Percentiles rank a stretch among this genome's conserved stretches.
phyloP scores from a whole-genome alignment of 1,139 yeast species.

The Scheffersomyces lignicola region DNA sequence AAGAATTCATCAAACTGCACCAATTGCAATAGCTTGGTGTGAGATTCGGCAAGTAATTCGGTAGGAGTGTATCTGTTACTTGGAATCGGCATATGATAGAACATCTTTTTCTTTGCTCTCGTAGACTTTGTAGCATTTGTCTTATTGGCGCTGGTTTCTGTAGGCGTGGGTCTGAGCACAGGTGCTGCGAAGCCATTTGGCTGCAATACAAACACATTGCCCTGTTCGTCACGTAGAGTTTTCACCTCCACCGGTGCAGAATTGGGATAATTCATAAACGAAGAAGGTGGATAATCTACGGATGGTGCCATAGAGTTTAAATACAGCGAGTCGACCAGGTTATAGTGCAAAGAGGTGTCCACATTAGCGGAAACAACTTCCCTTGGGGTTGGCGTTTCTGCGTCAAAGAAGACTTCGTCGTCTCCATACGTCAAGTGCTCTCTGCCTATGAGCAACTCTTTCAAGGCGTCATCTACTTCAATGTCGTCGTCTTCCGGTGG shows the following conservation, averaged over 20 bases:
- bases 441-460: slow-evolving; percentile 21
- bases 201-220: slow-evolving; percentile 13
- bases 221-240: slow-evolving; percentile 9
- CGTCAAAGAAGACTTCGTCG: slow-evolving; percentile 11
- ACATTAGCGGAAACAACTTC: neutral
- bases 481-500: slow-evolving; percentile 10
- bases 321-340: neutral
- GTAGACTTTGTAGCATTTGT: slow-evolving; percentile 5
- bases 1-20: slow-evolving; percentile 20
- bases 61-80: slow-evolving; percentile 15
- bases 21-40: slow-evolving; percentile 22
- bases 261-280: slow-evolving; percentile 4
- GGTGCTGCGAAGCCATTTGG: slow-evolving; percentile 15
- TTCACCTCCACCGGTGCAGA: slow-evolving; percentile 2
- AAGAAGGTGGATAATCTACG: slow-evolving; percentile 1
- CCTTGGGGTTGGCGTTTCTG: slow-evolving; percentile 4
- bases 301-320: neutral
- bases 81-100: slow-evolving; percentile 15
- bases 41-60: slow-evolving; percentile 22
- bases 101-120: slow-evolving; percentile 9
- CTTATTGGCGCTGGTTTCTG: slow-evolving; percentile 6
- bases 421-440: slow-evolving; percentile 23
- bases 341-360: neutral
- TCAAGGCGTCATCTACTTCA: slow-evolving; percentile 18
- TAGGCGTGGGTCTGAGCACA: slow-evolving; percentile 8